Conservation (phyloP, 257 asterid genomes). For the Echium plantagineum region DNA sequence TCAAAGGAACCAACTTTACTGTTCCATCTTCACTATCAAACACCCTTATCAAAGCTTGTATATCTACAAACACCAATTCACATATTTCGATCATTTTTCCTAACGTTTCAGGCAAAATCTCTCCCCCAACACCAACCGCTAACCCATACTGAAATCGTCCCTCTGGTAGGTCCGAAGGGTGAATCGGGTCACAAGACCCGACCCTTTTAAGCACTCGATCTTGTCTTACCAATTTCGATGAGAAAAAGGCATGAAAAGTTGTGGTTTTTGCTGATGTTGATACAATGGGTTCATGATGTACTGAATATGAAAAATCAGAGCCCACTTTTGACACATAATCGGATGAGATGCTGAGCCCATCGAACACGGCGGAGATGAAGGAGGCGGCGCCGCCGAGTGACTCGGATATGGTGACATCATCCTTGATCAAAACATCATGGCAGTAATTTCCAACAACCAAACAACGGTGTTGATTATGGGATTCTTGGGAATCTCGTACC, state of each 20-base stretch:
- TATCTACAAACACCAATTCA: conserved; percentile 66
- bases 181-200: too few relatives aligned
- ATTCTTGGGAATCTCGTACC: too few relatives aligned
- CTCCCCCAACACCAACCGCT: conserved; percentile 94
- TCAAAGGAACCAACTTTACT: conserved; percentile 45
- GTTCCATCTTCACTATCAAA: conserved; percentile 63
- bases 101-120: conserved; percentile 67
- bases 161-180: too few relatives aligned
- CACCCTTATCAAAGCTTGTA: conserved; percentile 66
- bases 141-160: background rate
- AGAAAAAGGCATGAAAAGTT: conserved; percentile 44
- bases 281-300: conserved; percentile 36
- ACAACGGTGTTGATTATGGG: conserved; percentile 19
- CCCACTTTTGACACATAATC: conserved; percentile 64
- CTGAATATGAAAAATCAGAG: conserved; percentile 52
- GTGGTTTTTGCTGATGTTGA: conserved; percentile 43
- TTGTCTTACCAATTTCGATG: too few relatives aligned
- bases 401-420: conserved; percentile 48
- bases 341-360: conserved; percentile 51
- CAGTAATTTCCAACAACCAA: conserved; percentile 85
- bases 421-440: conserved; percentile 75
- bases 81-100: conserved; percentile 65
- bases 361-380: conserved; percentile 70
- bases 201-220: too few relatives aligned
- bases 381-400: conserved; percentile 95